Evolutionary conservation across 306 rosid species (phyloP).

Genomic region (Quercus bicolor): DNA sequence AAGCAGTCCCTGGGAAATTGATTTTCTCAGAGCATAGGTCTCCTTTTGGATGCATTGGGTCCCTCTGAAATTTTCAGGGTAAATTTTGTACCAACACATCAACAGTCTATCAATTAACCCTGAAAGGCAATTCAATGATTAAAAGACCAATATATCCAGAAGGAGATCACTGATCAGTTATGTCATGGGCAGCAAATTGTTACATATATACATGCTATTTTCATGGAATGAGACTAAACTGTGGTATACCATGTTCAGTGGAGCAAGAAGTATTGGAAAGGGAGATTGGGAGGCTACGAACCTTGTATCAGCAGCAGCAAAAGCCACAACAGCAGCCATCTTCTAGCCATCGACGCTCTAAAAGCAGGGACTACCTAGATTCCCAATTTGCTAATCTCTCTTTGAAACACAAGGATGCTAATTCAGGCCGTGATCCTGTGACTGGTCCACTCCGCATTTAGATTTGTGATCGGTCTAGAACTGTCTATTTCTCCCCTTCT

Average conservation of each 20-base stretch:
- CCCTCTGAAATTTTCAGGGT: not conserved
- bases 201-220: not conserved
- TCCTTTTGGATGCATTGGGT: not conserved
- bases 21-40: not conserved
- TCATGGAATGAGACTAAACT: slow-evolving; percentile 34
- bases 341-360: slow-evolving; percentile 69
- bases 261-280: slow-evolving; percentile 99
- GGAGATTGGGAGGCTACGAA: slow-evolving; percentile 86
- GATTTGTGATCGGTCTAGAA: slow-evolving; percentile 35
- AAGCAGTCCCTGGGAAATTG: not conserved
- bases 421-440: slow-evolving; percentile 64
- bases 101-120: not conserved
- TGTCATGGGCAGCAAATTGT: not conserved
- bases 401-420: slow-evolving; percentile 75
- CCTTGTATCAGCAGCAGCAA: slow-evolving; percentile 67
- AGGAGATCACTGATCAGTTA: not conserved
- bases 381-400: slow-evolving; percentile 85
- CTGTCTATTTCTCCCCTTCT: slow-evolving; percentile 31
- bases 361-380: slow-evolving; percentile 82
- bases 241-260: slow-evolving; percentile 56
- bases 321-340: slow-evolving; percentile 60
- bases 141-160: not conserved
- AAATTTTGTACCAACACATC: not conserved
- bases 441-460: slow-evolving; percentile 71
- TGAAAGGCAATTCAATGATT: not conserved